Evolutionary conservation across 148 eudicot species (phyloP).

Genomic region (Heliosperma pusillum): DNA sequence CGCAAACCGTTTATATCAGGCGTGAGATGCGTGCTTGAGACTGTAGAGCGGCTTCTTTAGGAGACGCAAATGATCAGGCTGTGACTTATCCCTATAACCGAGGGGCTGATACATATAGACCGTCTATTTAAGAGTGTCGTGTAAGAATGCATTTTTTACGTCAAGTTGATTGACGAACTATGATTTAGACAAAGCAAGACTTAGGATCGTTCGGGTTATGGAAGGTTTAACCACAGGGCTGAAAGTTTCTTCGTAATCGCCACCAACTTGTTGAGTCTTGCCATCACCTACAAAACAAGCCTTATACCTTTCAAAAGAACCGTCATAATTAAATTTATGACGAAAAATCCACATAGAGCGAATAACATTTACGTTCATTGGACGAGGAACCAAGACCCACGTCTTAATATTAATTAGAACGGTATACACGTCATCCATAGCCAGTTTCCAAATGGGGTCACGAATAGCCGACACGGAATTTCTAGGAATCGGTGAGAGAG

Average conservation of each 20-base stretch:
- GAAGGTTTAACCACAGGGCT: neutral
- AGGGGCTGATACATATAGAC: too few species aligned
- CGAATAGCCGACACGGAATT: neutral
- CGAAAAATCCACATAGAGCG: neutral
- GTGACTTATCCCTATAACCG: neutral
- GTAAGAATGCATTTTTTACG: too few species aligned
- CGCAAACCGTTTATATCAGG: neutral
- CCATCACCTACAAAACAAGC: too few species aligned
- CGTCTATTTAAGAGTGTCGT: neutral
- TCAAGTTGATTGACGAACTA: too few species aligned
- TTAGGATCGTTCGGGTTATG: neutral
- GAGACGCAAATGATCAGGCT: neutral
- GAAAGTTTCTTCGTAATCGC: neutral
- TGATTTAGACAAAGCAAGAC: neutral
- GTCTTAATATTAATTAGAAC: too few species aligned
- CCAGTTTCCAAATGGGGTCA: neutral
- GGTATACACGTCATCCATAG: neutral
- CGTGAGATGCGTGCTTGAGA: neutral
- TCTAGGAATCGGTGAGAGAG: neutral
- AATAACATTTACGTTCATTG: neutral
- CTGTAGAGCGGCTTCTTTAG: neutral
- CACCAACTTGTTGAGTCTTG: too few species aligned
- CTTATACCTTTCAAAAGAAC: too few species aligned
- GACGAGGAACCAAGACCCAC: neutral
- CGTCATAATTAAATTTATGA: neutral